Base-by-base conservation (phyloP, 176 grass and related monocot genomes). In the Hyparrhenia diplandra region DNA sequence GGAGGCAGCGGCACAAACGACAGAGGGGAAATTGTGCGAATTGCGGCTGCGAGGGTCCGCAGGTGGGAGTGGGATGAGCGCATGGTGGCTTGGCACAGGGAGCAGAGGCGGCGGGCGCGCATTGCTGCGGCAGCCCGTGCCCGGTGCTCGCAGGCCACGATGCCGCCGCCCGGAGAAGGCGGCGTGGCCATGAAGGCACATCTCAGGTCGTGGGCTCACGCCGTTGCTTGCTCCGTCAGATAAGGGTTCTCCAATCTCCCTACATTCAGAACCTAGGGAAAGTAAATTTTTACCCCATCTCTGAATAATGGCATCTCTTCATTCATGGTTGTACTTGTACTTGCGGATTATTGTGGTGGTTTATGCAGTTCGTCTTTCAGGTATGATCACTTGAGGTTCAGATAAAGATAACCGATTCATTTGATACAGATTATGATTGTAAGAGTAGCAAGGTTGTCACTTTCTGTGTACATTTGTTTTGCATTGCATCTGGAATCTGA, bases 111-210 rank as follows among this genome's bases (percentile, higher is more conserved):
- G 43, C 73, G 14, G 32, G 75, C 57, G 73, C 79, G 41, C 21
- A 8, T 65, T 8, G 41, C 57, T 0, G 59, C 29, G 59, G 34
- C 45, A 10, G 17, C 51, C 20, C 57, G 51, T 14, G 17, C 60
- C 20, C 57, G 51, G 54, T 80, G 81, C 86, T 93, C 74, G 32
- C 85, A 43, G 37, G 40, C 66, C 57, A 10, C 17, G 47, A 52
- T n/a, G 32, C 88, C 88, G 39, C 55, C 39, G n/a, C 54, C 77
- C 1, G 51, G 64, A 13, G 83, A 91, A 52, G n/a, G n/a, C n/a
- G n/a, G n/a, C n/a, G n/a, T n/a, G n/a, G 86, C 76, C 83, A 94
- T 94, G 92, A 91, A 83, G 83, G 76, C 45, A 25, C 92, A 91
- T 23, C 80, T 94, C 16, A 89, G 79, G 64, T 91, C 86, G n/a